A percentile compares a stretch with the other conserved stretches of the same genome.
Conservation (phyloP, 768 basidiomycete genomes). For the Lactarius sp. region DNA sequence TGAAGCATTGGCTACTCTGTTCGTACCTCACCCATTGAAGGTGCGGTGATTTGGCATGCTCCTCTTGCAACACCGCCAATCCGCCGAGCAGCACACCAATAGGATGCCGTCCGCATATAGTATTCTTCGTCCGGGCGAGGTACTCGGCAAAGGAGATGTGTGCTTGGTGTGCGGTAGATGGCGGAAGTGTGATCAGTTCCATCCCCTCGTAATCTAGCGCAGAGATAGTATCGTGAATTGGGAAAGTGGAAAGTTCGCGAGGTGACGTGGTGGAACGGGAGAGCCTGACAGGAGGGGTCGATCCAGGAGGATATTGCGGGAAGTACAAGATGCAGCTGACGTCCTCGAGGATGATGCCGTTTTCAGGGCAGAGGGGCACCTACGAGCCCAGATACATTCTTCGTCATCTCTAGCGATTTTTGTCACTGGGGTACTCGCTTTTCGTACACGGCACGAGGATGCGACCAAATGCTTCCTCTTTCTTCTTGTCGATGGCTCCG, state of each 20-base stretch:
- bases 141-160: slow-evolving; percentile 65
- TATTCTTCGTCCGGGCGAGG: slow-evolving; percentile 75
- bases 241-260: slow-evolving; percentile 40
- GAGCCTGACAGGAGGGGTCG: slow-evolving; percentile 45
- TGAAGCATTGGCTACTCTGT: slow-evolving; percentile 77
- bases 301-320: slow-evolving; percentile 51
- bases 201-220: slow-evolving; percentile 86
- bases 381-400: slow-evolving; percentile 74
- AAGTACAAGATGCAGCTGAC: slow-evolving; percentile 88
- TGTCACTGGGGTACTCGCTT: slow-evolving; percentile 95
- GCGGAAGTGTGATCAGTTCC: slow-evolving; percentile 57
- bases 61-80: slow-evolving; percentile 51
- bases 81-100: slow-evolving; percentile 90
- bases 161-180: slow-evolving; percentile 46
- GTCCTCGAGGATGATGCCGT: no score
- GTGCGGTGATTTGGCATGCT: slow-evolving; percentile 31
- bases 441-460: slow-evolving; percentile 82
- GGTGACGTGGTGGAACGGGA: slow-evolving; percentile 40
- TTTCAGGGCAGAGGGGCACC: no score
- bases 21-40: slow-evolving; percentile 89
- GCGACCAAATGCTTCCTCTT: slow-evolving; percentile 59
- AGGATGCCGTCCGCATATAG: slow-evolving; percentile 95
- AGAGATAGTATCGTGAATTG: slow-evolving; percentile 80
- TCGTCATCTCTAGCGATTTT: slow-evolving; percentile 92
- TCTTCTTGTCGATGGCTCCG: slow-evolving; percentile 59